Evolutionary conservation across 768 basidiomycete genomes (phyloP), one percentile per base, ranked within the genome.

Genomic region (Rhodotorula diobovata): DNA sequence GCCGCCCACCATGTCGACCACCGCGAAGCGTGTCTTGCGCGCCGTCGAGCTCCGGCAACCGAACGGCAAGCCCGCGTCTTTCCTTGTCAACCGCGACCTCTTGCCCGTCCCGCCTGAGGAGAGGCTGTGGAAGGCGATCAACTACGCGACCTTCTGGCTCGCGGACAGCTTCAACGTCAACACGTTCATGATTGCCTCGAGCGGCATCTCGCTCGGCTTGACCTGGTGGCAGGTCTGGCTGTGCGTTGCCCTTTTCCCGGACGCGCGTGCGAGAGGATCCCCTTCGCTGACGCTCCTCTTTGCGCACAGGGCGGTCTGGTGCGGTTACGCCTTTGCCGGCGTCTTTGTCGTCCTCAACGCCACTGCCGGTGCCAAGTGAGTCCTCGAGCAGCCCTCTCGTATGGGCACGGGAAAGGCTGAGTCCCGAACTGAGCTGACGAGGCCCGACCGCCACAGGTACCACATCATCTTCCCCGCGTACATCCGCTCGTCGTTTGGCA

Each of bases 141-240:
- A 61, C 45, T 72, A 37, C 45, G 34, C 28, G 50, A 57, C 62
- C 23, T 70, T 69, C n/a, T 66, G 60, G 63, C 7, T 90, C 54
- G 89, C 88, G 50, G 89, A 91, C 81, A 86, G 85, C 75, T 90
- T 79, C 76, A 80, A 80, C 70, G 16, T 61, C 37, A 57, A 35
- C 35, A 79, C 80, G 0, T 81, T 80, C 73, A 77, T 79, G 63
- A 82, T 82, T 58, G 81, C 80, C 11, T 76, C 77, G 3, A 80
- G 80, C 73, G 78, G 81, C 45, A 66, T 70, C 1, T 71, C 86
- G n/a, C n/a, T 43, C 39, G 87, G 88, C 7, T 83, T 90, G 41
- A 87, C 87, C 0, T 90, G 89, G 89, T 91, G 89, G 89, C 88
- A 90, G 79, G 87, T 90, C 25, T 89, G 90, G 88, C 83, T 91